These are phyloP conservation scores for Xylaria longipes DNA, from an alignment of 495 filamentous ascomycete species.

Conservation along the genomic window DNA sequence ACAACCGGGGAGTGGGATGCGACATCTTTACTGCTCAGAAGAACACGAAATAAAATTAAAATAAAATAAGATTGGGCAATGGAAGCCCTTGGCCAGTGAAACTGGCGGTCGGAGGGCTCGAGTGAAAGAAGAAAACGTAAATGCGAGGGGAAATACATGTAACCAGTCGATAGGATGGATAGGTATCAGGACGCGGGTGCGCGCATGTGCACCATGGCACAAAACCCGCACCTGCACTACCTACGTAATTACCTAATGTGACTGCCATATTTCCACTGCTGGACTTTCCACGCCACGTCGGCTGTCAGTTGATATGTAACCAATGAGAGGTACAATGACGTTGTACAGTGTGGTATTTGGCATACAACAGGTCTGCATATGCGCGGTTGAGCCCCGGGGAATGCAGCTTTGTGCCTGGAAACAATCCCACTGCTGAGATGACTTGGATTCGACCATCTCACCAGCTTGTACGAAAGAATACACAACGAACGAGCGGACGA, in stretches of 20 bases:
- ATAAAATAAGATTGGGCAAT: neutral
- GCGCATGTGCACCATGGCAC: neutral
- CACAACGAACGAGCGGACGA: too few relatives aligned
- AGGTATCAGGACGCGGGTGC: neutral
- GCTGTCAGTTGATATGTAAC: neutral
- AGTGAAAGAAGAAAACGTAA: slow-evolving; percentile 5
- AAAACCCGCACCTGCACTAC: neutral
- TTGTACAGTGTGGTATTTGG: neutral
- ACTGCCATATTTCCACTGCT: neutral
- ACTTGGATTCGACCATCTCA: too few relatives aligned
- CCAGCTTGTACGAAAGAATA: too few relatives aligned
- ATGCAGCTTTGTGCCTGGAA: neutral
- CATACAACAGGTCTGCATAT: neutral
- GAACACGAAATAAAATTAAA: neutral
- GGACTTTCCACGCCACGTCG: neutral
- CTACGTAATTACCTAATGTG: neutral
- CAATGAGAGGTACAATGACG: neutral
- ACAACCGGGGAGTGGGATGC: neutral
- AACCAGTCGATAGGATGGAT: neutral
- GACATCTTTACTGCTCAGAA: neutral
- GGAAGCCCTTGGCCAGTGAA: neutral
- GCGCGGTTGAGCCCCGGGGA: too few relatives aligned
- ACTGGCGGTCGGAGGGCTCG: neutral
- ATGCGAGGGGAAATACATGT: neutral
- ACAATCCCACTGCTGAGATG: too few relatives aligned